phyloP scores from a whole-genome alignment of 331 rosid genomes.

The Quercus phellos region DNA sequence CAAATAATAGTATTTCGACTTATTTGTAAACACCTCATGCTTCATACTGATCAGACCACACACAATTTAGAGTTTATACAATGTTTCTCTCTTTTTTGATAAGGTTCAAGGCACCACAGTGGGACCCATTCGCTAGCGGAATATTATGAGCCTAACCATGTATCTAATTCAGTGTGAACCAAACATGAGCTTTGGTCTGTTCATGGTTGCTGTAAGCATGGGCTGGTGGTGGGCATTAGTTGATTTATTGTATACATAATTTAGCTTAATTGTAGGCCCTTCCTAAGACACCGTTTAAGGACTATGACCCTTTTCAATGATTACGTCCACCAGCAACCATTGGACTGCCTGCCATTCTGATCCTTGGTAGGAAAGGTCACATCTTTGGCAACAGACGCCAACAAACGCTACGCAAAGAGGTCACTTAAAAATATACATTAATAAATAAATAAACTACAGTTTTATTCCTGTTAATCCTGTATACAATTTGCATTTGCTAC shows the following conservation, averaged over 20 bases:
- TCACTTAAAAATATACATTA: neutral
- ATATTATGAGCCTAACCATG: neutral
- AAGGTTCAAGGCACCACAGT: neutral
- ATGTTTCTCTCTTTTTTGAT: slow-evolving; percentile 6
- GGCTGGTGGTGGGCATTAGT: neutral
- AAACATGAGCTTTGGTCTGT: slow-evolving; percentile 10
- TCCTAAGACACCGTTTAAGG: slow-evolving; percentile 15
- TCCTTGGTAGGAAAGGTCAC: slow-evolving; percentile 17
- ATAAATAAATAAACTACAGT: neutral
- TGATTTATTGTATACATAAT: slow-evolving; percentile 1
- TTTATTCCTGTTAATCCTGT: neutral
- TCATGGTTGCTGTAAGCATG: slow-evolving; percentile 13
- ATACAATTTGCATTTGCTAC: neutral
- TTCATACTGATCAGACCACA: slow-evolving; percentile 3
- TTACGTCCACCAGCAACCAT: slow-evolving; percentile 17
- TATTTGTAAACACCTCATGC: slow-evolving; percentile 5
- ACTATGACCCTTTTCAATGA: slow-evolving; percentile 14
- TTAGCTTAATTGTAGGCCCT: slow-evolving; percentile 15
- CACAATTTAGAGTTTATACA: neutral
- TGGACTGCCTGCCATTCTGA: neutral
- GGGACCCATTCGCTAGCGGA: slow-evolving; percentile 9
- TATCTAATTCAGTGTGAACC: slow-evolving; percentile 11
- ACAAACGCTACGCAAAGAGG: neutral
- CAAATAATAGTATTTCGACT: slow-evolving; percentile 4
- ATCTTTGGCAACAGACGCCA: slow-evolving; percentile 8